Evolutionary conservation across 2,329 filamentous ascomycete species (phyloP), one percentile per base, ranked within the genome.

Genomic region (Malbranchea cinnamomea): DNA sequence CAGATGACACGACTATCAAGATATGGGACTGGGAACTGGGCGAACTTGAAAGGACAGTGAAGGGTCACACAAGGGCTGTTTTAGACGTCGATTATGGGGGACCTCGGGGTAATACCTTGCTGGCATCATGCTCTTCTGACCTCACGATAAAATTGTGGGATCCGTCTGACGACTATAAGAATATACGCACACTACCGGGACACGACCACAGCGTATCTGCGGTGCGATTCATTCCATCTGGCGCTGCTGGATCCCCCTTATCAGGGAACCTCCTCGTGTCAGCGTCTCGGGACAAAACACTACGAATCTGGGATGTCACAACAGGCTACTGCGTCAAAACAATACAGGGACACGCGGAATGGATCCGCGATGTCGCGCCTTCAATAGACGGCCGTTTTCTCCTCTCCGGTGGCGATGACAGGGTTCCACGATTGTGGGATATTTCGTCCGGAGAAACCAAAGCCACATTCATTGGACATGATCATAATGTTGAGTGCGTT

Each of bases 1-100:
- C 84, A 6, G 85, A 93, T 52, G 87, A 94, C 53, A 80, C 73
- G 32, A 92, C 80, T 5, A 92, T 95, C 53, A 94, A 94, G 48
- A 85, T 94, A 32, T 94, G 85, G 85, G 85, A 94, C 48, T 94
- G 84, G 79, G 85, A 94, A 47, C 59, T 91, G 14, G 87, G 87
- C 27, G 85, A 94, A 54, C 64, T 92, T 3, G 85, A 94, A 52
- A 65, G 78, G 38, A 94, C 85, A 0, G 69, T 94, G 34, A 94
- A 94, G 50, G 84, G 83, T 1, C 87, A 94, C 48, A 94, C 84
- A 4, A 84, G 80, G 48, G 73, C 82, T 3, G 83, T 94, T 1
- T 59, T 89, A 16, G 84, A 92, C 49, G 72, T 93, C 20, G 85
- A 94, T 47, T 94, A 80, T 56, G 85, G 87, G 21, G 85, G 85